Evolutionary conservation across 805 yeast genomes (phyloP), one percentile per base, ranked within the genome.

Genomic region (Yarrowia phangngaensis): DNA sequence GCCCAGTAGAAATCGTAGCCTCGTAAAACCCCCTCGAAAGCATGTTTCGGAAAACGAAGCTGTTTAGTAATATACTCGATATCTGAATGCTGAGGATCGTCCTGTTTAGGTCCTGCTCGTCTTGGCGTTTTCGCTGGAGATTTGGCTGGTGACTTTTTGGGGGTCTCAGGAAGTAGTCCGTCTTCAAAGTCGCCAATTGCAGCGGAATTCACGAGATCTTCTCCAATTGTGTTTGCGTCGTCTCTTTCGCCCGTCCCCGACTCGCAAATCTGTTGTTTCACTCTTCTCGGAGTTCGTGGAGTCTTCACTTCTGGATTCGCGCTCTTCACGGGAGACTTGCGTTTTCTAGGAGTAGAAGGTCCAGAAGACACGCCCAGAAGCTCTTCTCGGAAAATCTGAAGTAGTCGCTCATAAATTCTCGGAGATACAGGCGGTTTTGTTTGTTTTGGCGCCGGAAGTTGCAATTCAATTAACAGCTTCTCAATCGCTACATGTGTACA

Each of bases 1-100:
- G 56, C 58, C 12, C 50, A 34, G 54, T 60, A 64, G 45, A 56
- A 59, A 24, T 35, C 45, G 49, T 55, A 62, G 3, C 64, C 65
- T 9, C 54, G 52, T 6, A 52, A 48, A 8, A 64, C 57, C 9
- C 61, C 63, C 13, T 52, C 56, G 26, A 35, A 16, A 8, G 55
- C 54, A 11, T 51, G 50, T n/a, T 49, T 40, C 11, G 51, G 19
- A 9, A 57, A 50, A 4, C 54, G 56, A 20, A 58, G 41, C 7
- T 51, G 53, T 6, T 24, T 38, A 13, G 58, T 35, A 8, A 58
- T 46, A 17, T 29, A 13, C n/a, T 49, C 52, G 8, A 59, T 45
- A 17, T 55, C 56, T 3, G 22, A 36, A 1, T 38, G 45, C 26
- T 32, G 46, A 0, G 63, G 63, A 32, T 58, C 63, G 2, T 41